Base-by-base conservation (phyloP, 352 stramenopile species). In the Phytophthora colocasiae region DNA sequence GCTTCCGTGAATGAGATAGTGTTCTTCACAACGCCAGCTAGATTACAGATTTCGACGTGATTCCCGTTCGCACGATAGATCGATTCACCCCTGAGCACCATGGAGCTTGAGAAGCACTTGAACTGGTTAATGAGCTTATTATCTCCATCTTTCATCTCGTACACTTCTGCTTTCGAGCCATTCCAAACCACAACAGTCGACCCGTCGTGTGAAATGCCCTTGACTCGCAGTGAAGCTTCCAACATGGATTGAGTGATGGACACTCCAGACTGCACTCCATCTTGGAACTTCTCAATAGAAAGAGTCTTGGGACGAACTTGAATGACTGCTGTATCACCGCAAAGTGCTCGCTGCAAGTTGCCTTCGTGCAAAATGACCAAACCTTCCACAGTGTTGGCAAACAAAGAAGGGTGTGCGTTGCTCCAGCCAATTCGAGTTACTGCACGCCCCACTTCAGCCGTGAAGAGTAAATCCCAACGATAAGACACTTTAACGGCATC, bases 1-100 rank as follows among this genome's bases (percentile, higher is more conserved):
- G 76, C 82, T 44, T 97, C 93, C 1, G 89, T 97, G 66, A 98
- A 98, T 1, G 80, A 91, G 22, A 98, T 90, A 0, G 71, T 82
- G 51, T 96, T 91, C 60, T 95, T 97, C 17, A 97, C 79, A 6
- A 95, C 77, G 8, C 95, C 95, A 31, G 85, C 72, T 31, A 95
- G 72, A 59, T 97, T 98, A 57, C 79, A 95, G 15, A 98, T 78
- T 75, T 97, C 85, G 12, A 98, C 79, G 52, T 94, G 78, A 51
- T 93, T 96, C 8, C 81, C 87, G 15, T 77, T 81, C n/a, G 90
- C 80, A 15, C 88, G 81, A 69, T 97, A 97, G 50, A 97, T 83
- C 6, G 86, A 96, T 61, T 98, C 91, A 15, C 90, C 90, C 5
- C 85, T 76, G 43, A 97, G 45, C 10, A 91, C 83, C 58, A 96